A percentile compares a stretch with the other conserved stretches of the same genome.
Evolutionary conservation across 495 filamentous ascomycete genomes (phyloP).

Genomic region (Podospora tetraspora): DNA sequence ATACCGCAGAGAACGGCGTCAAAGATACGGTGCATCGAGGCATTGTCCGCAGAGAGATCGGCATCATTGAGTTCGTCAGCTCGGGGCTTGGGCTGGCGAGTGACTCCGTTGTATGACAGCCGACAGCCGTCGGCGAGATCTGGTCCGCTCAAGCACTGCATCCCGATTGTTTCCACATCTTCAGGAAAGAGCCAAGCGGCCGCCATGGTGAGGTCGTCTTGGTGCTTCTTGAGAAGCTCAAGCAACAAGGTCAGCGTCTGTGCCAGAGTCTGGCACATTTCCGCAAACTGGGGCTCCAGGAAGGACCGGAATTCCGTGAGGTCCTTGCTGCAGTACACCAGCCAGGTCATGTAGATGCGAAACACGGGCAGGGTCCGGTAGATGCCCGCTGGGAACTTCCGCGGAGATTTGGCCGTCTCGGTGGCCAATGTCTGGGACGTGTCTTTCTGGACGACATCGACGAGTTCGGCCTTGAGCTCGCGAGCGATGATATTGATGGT

Average conservation of each 20-base stretch:
- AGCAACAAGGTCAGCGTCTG: slow-evolving; percentile 33
- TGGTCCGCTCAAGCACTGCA: slow-evolving; percentile 36
- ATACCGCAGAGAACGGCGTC: slow-evolving; percentile 24
- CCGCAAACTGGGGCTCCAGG: slow-evolving; percentile 39
- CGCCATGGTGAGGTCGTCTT: slow-evolving; percentile 25
- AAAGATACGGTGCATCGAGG: slow-evolving; percentile 20
- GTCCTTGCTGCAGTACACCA: slow-evolving; percentile 35
- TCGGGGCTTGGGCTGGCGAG: slow-evolving; percentile 22
- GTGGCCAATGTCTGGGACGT: neutral
- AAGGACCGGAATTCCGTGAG: slow-evolving; percentile 34
- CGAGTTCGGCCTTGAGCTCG: slow-evolving; percentile 45
- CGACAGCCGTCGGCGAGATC: slow-evolving; percentile 27
- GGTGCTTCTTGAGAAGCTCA: slow-evolving; percentile 24
- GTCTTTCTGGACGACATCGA: slow-evolving; percentile 19
- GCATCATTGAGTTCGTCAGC: slow-evolving; percentile 19
- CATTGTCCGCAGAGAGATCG: slow-evolving; percentile 17
- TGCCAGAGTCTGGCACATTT: slow-evolving; percentile 35
- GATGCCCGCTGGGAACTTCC: slow-evolving; percentile 27
- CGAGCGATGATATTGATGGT: slow-evolving; percentile 74
- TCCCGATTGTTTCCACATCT: slow-evolving; percentile 40
- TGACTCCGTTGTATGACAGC: slow-evolving; percentile 25
- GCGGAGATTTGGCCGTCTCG: neutral
- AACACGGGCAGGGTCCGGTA: slow-evolving; percentile 31
- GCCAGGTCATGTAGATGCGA: slow-evolving; percentile 43
- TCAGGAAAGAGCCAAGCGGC: slow-evolving; percentile 34